These are phyloP conservation scores for Haematococcus sp. DNA, from an alignment of 139 green algal genomes.

Conservation along the genomic window DNA sequence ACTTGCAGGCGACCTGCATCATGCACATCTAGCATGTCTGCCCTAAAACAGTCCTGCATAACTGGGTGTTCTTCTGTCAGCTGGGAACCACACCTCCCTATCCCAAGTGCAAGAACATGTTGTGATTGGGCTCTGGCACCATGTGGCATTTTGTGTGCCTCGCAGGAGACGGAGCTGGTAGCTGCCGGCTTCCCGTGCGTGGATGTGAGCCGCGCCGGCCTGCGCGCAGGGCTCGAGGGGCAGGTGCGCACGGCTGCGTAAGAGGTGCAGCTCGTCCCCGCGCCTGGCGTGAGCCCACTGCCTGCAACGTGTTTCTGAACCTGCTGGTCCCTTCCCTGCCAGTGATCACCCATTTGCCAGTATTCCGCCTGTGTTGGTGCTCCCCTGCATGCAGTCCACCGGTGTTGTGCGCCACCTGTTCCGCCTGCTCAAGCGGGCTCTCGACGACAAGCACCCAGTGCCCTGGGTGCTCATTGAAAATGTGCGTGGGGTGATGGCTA, in stretches of 20 bases:
- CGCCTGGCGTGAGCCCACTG: background rate
- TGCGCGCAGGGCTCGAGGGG: conserved; percentile 64
- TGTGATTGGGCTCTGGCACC: too few species aligned
- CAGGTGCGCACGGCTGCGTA: conserved; percentile 25
- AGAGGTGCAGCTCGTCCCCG: background rate
- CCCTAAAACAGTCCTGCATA: too few species aligned
- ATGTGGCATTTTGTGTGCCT: background rate
- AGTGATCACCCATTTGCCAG: background rate
- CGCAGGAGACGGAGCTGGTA: conserved; percentile 77
- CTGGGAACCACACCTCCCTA: too few species aligned
- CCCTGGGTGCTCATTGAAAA: conserved; percentile 94
- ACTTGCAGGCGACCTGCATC: too few species aligned
- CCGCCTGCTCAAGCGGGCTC: conserved; percentile 61
- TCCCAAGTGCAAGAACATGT: too few species aligned
- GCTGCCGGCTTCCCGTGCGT: conserved; percentile 89
- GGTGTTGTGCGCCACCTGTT: conserved; percentile 84
- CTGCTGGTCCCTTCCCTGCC: background rate
- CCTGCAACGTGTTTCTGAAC: background rate
- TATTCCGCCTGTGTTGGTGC: background rate
- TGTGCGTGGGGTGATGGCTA: conserved; percentile 38
- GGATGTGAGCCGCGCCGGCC: conserved; percentile 72
- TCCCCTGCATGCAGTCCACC: conserved; percentile 51
- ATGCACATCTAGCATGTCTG: too few species aligned
- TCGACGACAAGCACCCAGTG: conserved; percentile 45
- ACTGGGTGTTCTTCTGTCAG: too few species aligned